phyloP scores from a whole-genome alignment of 1,139 yeast genomes.

The Blastobotrys illinoisensis region DNA sequence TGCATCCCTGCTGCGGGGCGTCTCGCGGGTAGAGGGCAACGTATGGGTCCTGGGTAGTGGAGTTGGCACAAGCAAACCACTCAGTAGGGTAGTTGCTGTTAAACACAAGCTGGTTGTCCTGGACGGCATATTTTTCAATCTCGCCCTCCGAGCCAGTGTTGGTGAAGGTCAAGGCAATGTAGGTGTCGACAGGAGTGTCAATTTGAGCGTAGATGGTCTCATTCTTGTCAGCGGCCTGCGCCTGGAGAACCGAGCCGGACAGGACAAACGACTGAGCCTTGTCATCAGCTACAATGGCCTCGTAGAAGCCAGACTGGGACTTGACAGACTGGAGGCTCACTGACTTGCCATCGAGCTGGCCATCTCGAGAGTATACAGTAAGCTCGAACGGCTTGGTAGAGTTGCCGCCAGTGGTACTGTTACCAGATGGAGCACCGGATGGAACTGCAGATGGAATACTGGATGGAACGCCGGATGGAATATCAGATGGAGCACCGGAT shows the following conservation, averaged over 20 bases:
- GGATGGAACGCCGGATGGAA: background rate
- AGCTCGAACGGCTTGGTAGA: background rate
- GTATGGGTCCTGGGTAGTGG: background rate
- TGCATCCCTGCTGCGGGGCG: slow-evolving; percentile 9
- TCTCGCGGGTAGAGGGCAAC: slow-evolving; percentile 6
- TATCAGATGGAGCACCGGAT: too few species aligned
- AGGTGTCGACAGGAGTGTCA: slow-evolving; percentile 7
- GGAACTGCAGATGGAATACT: background rate
- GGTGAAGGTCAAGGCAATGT: slow-evolving; percentile 5
- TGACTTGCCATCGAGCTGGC: slow-evolving; percentile 2
- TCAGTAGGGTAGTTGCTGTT: slow-evolving; percentile 1
- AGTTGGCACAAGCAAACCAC: slow-evolving; percentile 7
- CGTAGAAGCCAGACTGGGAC: slow-evolving; percentile 1
- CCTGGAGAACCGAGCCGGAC: background rate
- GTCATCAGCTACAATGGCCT: slow-evolving; percentile 1
- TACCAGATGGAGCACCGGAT: too few species aligned
- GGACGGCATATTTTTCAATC: slow-evolving; percentile 1
- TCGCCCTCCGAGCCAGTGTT: background rate
- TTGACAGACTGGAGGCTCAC: background rate
- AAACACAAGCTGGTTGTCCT: slow-evolving; percentile 1
- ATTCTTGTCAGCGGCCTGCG: background rate
- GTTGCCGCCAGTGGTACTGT: background rate
- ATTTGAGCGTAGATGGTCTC: slow-evolving; percentile 5
- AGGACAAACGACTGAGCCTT: background rate
- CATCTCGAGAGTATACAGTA: background rate